These are phyloP conservation scores for Lactifluus subvellereus DNA, from an alignment of 768 basidiomycete genomes.

Conservation along the genomic window DNA sequence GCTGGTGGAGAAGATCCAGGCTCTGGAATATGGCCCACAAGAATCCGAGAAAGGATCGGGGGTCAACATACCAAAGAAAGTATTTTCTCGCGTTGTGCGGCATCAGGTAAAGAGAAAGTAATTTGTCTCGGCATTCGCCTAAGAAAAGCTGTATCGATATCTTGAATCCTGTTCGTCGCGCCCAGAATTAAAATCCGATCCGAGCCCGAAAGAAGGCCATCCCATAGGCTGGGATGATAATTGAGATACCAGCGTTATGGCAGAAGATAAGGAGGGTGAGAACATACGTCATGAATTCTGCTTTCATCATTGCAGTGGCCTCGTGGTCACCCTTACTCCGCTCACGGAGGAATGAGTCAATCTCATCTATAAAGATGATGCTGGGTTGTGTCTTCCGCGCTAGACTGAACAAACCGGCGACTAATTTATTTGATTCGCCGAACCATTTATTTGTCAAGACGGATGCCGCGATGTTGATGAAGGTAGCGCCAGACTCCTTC, in stretches of 20 bases:
- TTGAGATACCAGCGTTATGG: not conserved
- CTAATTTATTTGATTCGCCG: conserved; percentile 91
- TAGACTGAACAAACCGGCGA: conserved; percentile 89
- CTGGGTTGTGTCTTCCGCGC: conserved; percentile 90
- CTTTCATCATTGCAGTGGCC: conserved; percentile 98
- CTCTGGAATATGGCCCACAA: not conserved
- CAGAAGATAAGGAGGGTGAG: conserved; percentile 3
- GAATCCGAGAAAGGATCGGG: not conserved
- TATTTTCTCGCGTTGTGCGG: conserved; percentile 77
- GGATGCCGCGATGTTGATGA: conserved; percentile 81
- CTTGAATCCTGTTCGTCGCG: conserved; percentile 91
- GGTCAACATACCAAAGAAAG: conserved; percentile 55
- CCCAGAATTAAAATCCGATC: conserved; percentile 88
- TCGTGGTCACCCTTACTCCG: conserved; percentile 89
- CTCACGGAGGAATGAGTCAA: conserved; percentile 91
- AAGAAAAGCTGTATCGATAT: conserved; percentile 81
- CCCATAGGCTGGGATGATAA: conserved; percentile 69
- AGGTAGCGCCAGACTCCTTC: conserved; percentile 94
- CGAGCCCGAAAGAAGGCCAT: conserved; percentile 76
- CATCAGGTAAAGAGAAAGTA: conserved; percentile 72
- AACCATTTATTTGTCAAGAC: conserved; percentile 80
- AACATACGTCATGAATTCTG: conserved; percentile 86
- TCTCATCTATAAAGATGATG: conserved; percentile 99
- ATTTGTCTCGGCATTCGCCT: conserved; percentile 99
- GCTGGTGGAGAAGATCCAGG: not conserved